Evolutionary conservation across 306 rosid genomes (phyloP).

Genomic region (Vigna hirtella): DNA sequence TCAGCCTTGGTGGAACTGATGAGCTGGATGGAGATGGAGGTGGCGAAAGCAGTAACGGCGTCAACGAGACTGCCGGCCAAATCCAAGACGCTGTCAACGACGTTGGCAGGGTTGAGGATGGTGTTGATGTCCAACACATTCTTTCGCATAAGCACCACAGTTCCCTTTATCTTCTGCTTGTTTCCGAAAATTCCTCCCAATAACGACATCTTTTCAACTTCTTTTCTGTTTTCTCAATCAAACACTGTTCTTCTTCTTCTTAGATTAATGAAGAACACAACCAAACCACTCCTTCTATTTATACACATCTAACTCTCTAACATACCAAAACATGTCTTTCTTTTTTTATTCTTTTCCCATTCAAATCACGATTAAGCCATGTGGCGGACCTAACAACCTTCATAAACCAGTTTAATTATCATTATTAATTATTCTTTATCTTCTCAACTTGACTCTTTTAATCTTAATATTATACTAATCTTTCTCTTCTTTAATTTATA

Average conservation of each 20-base stretch:
- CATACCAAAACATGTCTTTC: no score
- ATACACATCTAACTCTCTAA: no score
- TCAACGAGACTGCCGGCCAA: slow-evolving; percentile 30
- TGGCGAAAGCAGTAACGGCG: slow-evolving; percentile 37
- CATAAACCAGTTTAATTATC: no score
- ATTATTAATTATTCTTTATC: no score
- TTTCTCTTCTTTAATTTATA: no score
- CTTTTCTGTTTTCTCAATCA: background rate
- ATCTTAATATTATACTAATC: no score
- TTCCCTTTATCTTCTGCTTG: slow-evolving; percentile 44
- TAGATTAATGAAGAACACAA: no score
- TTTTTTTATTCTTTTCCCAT: no score
- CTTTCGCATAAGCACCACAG: slow-evolving; percentile 49
- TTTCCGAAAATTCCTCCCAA: slow-evolving; percentile 9
- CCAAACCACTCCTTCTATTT: no score
- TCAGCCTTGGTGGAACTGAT: slow-evolving; percentile 49
- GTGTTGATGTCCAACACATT: slow-evolving; percentile 51
- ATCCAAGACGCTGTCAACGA: slow-evolving; percentile 24
- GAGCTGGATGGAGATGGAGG: slow-evolving; percentile 46
- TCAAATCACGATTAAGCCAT: no score
- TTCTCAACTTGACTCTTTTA: no score
- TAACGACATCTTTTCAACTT: slow-evolving; percentile 36
- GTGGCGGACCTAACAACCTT: no score
- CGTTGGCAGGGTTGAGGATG: background rate
- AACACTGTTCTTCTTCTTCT: background rate